These are phyloP conservation scores for Cicer pinnatifidum DNA, from an alignment of 306 rosid genomes.

Conservation along the genomic window DNA sequence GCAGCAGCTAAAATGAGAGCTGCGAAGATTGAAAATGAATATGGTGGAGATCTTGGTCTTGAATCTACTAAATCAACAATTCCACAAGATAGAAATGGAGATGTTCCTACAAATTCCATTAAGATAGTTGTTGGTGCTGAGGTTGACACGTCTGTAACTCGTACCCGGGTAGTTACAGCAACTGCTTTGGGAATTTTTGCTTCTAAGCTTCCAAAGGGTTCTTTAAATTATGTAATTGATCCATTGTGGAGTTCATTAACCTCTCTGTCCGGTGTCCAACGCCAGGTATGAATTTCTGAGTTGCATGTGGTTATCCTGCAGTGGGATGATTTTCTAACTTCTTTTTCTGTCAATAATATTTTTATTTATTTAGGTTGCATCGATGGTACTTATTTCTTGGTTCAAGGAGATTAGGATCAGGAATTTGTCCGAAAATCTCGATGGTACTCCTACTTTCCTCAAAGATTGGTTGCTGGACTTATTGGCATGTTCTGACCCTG, in stretches of 20 bases:
- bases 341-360: slow-evolving; percentile 19
- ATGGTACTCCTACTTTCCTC: slow-evolving; percentile 55
- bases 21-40: slow-evolving; percentile 76
- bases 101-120: slow-evolving; percentile 60
- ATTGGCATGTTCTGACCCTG: slow-evolving; percentile 78
- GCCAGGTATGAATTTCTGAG: slow-evolving; percentile 68
- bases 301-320: slow-evolving; percentile 15
- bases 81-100: slow-evolving; percentile 75
- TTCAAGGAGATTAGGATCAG: slow-evolving; percentile 67
- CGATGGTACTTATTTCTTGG: slow-evolving; percentile 91
- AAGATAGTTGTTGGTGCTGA: slow-evolving; percentile 94
- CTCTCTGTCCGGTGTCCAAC: slow-evolving; percentile 82
- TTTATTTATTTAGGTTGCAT: slow-evolving; percentile 69
- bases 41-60: slow-evolving; percentile 56
- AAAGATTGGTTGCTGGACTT: slow-evolving; percentile 83
- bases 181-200: slow-evolving; percentile 85
- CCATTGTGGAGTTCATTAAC: slow-evolving; percentile 77
- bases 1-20: slow-evolving; percentile 99
- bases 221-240: slow-evolving; percentile 64
- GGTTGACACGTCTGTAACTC: slow-evolving; percentile 78
- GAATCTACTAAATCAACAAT: slow-evolving; percentile 58
- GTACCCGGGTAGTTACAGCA: slow-evolving; percentile 88
- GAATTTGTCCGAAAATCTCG: slow-evolving; percentile 44
- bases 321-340: slow-evolving; percentile 21
- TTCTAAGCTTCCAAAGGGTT: slow-evolving; percentile 67